Evolutionary conservation across 2,329 filamentous ascomycete species (phyloP).

Genomic region (Gnomoniopsis smithogilvyi): DNA sequence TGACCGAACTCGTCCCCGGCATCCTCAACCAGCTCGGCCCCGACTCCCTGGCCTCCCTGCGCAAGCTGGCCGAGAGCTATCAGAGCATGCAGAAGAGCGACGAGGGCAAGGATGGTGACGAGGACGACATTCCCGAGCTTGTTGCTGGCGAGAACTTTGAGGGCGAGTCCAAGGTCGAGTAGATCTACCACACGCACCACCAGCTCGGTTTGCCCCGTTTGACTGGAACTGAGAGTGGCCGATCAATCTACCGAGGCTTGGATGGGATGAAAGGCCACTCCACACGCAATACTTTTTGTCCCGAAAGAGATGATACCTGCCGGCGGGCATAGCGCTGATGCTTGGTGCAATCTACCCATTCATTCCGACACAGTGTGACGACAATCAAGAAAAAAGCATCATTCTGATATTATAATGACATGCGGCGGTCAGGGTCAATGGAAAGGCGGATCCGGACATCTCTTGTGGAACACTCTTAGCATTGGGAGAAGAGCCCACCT

Average conservation of each 20-base stretch:
- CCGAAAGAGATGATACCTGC: constrained; percentile 9
- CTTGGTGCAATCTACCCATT: constrained; percentile 1
- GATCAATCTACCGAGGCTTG: neutral
- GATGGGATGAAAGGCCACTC: neutral
- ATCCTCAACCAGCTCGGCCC: constrained; percentile 99
- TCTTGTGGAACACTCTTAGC: constrained; percentile 7
- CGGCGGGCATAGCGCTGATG: constrained; percentile 3
- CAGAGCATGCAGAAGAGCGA: constrained; percentile 97
- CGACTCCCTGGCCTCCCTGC: constrained; percentile 94
- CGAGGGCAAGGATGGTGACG: constrained; percentile 71
- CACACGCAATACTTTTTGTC: neutral
- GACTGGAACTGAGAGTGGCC: constrained; percentile 10
- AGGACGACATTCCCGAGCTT: constrained; percentile 95
- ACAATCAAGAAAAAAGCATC: constrained; percentile 10
- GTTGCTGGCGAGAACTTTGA: constrained; percentile 93
- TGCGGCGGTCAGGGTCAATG: constrained; percentile 15
- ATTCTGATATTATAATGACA: constrained; percentile 14
- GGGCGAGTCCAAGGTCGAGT: constrained; percentile 88
- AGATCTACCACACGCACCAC: constrained; percentile 33
- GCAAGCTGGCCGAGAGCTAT: constrained; percentile 99
- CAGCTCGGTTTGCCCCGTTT: constrained; percentile 8
- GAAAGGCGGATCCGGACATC: constrained; percentile 14
- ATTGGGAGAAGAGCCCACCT: constrained; percentile 10
- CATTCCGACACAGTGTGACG: constrained; percentile 1
- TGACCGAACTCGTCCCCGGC: constrained; percentile 97